Evolutionary conservation across 176 grass and related monocot species (phyloP).

Genomic region (Raddia distichophylla): DNA sequence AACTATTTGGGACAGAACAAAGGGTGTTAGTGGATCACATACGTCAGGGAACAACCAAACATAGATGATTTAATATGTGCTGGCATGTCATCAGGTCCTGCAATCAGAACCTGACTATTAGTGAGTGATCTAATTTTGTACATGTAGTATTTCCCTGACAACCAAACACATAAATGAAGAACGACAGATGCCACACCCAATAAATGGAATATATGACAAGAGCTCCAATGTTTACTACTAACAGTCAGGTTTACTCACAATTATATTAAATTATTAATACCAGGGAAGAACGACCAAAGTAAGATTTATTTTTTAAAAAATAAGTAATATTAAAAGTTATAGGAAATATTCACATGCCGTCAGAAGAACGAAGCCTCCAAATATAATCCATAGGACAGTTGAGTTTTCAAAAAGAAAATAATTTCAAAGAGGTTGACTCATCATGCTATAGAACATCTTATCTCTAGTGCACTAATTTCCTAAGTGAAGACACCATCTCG

Average conservation of each 20-base stretch:
- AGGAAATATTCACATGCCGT: not conserved
- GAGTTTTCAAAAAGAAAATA: not conserved
- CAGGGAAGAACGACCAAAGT: not conserved
- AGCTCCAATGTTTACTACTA: not conserved
- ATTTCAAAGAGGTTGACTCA: not conserved
- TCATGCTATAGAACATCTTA: not conserved
- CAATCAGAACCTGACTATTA: constrained; percentile 43
- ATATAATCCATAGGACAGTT: not conserved
- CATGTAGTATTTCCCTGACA: not conserved
- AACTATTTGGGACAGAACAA: not conserved
- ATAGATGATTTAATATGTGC: constrained; percentile 99
- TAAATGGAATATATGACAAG: not conserved
- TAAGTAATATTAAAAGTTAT: not conserved
- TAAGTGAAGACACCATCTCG: not conserved
- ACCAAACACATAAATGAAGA: constrained; percentile 12
- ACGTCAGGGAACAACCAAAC: constrained; percentile 91
- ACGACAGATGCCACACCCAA: not conserved
- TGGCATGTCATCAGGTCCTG: constrained; percentile 98
- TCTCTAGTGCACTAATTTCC: not conserved
- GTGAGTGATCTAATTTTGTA: constrained; percentile 30
- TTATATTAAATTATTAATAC: not conserved
- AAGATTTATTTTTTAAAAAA: not conserved
- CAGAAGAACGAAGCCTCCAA: not conserved
- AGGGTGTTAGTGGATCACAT: constrained; percentile 16
- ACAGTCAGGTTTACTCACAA: not conserved